phyloP scores from a whole-genome alignment of 2,329 filamentous ascomycete genomes.

The Talaromyces sp. region DNA sequence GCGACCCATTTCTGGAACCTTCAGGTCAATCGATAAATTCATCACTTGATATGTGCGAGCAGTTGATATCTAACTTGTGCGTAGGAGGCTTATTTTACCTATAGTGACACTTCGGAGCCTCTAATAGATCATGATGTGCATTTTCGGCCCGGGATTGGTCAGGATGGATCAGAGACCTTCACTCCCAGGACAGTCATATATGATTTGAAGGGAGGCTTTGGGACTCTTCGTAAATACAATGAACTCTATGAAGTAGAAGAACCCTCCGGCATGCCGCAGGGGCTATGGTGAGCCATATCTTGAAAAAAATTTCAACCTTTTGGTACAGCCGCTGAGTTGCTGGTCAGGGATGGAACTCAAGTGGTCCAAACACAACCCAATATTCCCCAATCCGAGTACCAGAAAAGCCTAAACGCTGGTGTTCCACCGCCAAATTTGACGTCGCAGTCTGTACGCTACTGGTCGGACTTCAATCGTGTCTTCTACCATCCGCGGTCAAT shows the following conservation, averaged over 20 bases:
- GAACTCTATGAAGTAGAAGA: constrained; percentile 67
- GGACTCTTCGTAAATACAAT: constrained; percentile 80
- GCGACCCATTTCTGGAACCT: constrained; percentile 98
- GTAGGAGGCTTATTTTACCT: constrained; percentile 97
- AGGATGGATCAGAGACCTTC: constrained; percentile 83
- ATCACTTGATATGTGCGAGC: not conserved
- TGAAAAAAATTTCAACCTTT: not conserved
- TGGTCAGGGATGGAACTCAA: constrained; percentile 58
- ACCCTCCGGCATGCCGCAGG: constrained; percentile 29
- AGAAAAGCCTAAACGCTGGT: constrained; percentile 71
- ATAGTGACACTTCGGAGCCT: constrained; percentile 61
- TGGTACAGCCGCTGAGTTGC: not conserved
- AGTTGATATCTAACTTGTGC: constrained; percentile 9
- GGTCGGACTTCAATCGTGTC: constrained; percentile 93
- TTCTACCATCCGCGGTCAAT: constrained; percentile 88
- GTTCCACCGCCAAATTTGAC: constrained; percentile 59
- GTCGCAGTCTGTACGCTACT: constrained; percentile 75
- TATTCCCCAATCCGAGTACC: constrained; percentile 70
- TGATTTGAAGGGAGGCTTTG: constrained; percentile 90
- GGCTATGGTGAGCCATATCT: constrained; percentile 39
- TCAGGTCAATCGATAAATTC: constrained; percentile 53
- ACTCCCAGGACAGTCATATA: constrained; percentile 90
- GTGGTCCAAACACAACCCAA: constrained; percentile 63
- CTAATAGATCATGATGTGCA: constrained; percentile 78
- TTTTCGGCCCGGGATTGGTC: constrained; percentile 76